Evolutionary conservation across 306 rosid species (phyloP).

Genomic region (Spatholobus suberectus): DNA sequence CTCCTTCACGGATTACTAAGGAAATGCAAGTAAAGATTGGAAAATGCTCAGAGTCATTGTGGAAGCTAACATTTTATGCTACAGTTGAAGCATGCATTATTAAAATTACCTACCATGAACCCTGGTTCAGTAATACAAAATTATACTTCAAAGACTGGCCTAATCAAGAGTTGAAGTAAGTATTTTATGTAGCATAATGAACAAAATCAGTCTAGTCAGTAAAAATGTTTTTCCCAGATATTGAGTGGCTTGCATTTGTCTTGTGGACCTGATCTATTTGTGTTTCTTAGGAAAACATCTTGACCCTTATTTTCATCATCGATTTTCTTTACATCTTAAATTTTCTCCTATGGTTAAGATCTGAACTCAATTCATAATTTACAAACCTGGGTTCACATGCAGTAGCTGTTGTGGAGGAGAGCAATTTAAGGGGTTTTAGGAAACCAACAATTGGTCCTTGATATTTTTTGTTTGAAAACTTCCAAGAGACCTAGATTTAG

Average conservation of each 20-base stretch:
- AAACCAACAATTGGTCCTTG: neutral
- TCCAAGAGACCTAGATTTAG: neutral
- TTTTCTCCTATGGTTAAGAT: slow-evolving; percentile 3
- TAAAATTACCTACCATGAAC: slow-evolving; percentile 61
- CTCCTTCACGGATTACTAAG: slow-evolving; percentile 65
- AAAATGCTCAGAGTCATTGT: slow-evolving; percentile 94
- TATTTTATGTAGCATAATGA: slow-evolving; percentile 40
- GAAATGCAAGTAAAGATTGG: slow-evolving; percentile 70
- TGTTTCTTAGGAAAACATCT: slow-evolving; percentile 15
- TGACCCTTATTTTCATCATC: neutral
- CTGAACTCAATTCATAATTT: slow-evolving; percentile 2
- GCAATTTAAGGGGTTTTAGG: slow-evolving; percentile 21
- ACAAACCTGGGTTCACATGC: slow-evolving; percentile 10
- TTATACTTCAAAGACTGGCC: slow-evolving; percentile 90
- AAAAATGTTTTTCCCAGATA: slow-evolving; percentile 15
- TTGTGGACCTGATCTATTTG: slow-evolving; percentile 30
- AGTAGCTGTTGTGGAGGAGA: slow-evolving; percentile 12
- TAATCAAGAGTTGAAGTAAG: slow-evolving; percentile 85
- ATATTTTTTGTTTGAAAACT: neutral
- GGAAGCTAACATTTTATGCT: slow-evolving; percentile 89
- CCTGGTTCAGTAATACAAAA: slow-evolving; percentile 77
- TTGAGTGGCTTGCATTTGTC: slow-evolving; percentile 17
- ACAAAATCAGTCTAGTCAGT: slow-evolving; percentile 3
- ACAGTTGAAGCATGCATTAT: slow-evolving; percentile 78
- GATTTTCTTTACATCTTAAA: slow-evolving; percentile 20